These are phyloP conservation scores for Tanacetum coccineum DNA, from an alignment of 129 eudicot species.

Conservation along the genomic window DNA sequence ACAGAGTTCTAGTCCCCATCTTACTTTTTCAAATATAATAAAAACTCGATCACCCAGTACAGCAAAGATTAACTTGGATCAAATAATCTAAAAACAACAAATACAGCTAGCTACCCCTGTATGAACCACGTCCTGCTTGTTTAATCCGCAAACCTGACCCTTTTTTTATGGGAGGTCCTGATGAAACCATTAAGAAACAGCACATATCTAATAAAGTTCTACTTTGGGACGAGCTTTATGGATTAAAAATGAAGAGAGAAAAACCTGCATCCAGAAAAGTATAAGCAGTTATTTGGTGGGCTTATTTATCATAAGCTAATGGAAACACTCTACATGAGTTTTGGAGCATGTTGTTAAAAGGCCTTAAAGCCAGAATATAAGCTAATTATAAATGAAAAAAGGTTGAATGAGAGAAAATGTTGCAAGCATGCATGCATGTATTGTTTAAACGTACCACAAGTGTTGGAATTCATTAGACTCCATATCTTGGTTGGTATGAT, in stretches of 20 bases:
- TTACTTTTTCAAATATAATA: constrained; percentile 27
- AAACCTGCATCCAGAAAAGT: constrained; percentile 35
- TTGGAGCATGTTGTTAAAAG: no score
- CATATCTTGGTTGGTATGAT: constrained; percentile 33
- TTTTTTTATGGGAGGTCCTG: constrained; percentile 83
- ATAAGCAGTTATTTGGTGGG: neutral
- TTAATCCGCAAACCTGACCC: constrained; percentile 84
- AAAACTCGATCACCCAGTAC: constrained; percentile 28
- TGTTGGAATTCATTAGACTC: constrained; percentile 57
- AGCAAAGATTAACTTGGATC: constrained; percentile 31
- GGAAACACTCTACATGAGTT: no score
- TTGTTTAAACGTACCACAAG: neutral
- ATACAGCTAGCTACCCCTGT: constrained; percentile 72
- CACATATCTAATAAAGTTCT: constrained; percentile 37
- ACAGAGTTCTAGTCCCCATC: constrained; percentile 47
- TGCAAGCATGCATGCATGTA: neutral
- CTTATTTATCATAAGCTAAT: neutral
- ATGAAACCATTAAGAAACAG: constrained; percentile 46
- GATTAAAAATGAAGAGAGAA: constrained; percentile 16
- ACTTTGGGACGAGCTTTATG: constrained; percentile 5
- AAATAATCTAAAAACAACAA: constrained; percentile 24
- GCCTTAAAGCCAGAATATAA: no score
- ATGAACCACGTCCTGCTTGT: constrained; percentile 94
- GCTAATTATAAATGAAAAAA: no score
- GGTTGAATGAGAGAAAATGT: no score